Conservation (phyloP, 192 early-diverging fungal genomes). For the Physocladia obscura region DNA sequence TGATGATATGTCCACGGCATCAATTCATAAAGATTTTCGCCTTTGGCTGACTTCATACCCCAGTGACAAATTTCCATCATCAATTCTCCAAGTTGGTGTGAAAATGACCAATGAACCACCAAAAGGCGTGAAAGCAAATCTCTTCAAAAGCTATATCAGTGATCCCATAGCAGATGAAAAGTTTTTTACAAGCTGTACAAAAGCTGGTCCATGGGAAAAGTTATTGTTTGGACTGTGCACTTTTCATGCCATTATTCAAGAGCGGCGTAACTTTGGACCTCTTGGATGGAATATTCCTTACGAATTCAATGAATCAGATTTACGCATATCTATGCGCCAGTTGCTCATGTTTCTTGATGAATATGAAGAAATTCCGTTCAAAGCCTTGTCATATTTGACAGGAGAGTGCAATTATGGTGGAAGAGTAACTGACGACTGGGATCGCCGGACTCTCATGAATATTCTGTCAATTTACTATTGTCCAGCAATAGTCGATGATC, state of each 20-base stretch:
- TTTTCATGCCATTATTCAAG: slow-evolving; percentile 68
- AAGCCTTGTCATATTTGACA: slow-evolving; percentile 59
- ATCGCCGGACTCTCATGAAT: slow-evolving; percentile 59
- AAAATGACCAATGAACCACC: slow-evolving; percentile 71
- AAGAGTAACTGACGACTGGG: slow-evolving; percentile 69
- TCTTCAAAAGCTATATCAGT: slow-evolving; percentile 57
- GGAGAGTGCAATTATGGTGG: slow-evolving; percentile 70
- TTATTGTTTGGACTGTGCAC: slow-evolving; percentile 64
- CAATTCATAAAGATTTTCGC: slow-evolving; percentile 57
- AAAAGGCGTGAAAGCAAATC: slow-evolving; percentile 60
- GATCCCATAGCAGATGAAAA: slow-evolving; percentile 64
- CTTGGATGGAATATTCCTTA: slow-evolving; percentile 72
- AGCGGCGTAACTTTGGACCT: slow-evolving; percentile 63
- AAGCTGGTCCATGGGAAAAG: slow-evolving; percentile 60
- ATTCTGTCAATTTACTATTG: slow-evolving; percentile 58
- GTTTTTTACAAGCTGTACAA: slow-evolving; percentile 53
- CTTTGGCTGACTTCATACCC: slow-evolving; percentile 66
- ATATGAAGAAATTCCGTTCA: slow-evolving; percentile 61
- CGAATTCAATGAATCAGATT: slow-evolving; percentile 67
- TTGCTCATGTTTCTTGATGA: slow-evolving; percentile 66
- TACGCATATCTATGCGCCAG: slow-evolving; percentile 60
- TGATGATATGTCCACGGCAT: slow-evolving; percentile 56
- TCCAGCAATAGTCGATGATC: slow-evolving; percentile 52
- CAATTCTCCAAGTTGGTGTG: slow-evolving; percentile 58
- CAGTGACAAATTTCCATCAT: slow-evolving; percentile 55